These are phyloP conservation scores for Colletotrichum higginsianum DNA, from an alignment of 2,329 filamentous ascomycete species.

Conservation along the genomic window DNA sequence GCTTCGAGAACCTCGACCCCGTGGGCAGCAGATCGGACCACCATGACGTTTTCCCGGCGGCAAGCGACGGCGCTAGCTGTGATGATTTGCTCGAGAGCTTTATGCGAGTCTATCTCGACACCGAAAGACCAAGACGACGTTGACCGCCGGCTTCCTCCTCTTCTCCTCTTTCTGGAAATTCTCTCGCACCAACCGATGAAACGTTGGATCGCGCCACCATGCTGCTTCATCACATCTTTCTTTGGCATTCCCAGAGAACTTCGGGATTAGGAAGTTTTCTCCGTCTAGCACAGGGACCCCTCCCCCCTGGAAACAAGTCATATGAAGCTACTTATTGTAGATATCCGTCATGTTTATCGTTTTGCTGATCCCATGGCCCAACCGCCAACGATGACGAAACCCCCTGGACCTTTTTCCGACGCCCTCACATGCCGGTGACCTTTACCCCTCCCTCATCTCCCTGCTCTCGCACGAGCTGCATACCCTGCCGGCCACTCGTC, in stretches of 20 bases:
- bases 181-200: background rate
- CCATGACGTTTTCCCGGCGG: conserved; percentile 9
- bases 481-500: background rate
- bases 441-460: conserved; percentile 6
- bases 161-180: too few species aligned
- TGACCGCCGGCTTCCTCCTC: background rate
- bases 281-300: too few species aligned
- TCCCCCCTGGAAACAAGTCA: too few species aligned
- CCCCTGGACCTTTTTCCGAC: background rate
- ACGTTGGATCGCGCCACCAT: background rate
- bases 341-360: background rate
- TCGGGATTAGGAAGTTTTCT: background rate
- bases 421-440: conserved; percentile 3
- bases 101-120: background rate
- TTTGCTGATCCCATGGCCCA: background rate
- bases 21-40: conserved; percentile 11
- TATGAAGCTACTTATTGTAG: background rate
- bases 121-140: background rate
- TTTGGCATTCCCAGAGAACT: too few species aligned
- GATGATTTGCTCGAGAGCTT: conserved; percentile 1
- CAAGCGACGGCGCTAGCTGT: background rate
- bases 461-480: background rate
- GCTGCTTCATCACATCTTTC: background rate
- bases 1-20: background rate
- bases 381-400: background rate